These are phyloP conservation scores for Aspergillus cavernicola DNA, from an alignment of 495 filamentous ascomycete species.

Conservation along the genomic window DNA sequence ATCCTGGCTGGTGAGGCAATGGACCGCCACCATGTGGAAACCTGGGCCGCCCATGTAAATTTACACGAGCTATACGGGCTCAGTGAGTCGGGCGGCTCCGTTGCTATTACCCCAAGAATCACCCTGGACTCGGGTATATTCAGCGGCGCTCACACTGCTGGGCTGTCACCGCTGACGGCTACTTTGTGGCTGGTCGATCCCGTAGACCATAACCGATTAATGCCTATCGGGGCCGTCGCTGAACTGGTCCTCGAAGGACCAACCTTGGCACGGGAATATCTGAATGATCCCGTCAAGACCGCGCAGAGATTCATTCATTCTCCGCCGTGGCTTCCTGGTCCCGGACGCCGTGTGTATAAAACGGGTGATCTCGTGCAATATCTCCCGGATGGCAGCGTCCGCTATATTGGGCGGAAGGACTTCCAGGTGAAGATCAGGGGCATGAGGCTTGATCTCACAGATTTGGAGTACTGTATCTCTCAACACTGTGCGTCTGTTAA, in stretches of 20 bases:
- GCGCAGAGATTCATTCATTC: neutral
- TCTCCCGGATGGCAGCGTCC: neutral
- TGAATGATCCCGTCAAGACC: conserved; percentile 39
- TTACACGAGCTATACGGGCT: neutral
- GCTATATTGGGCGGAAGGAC: neutral
- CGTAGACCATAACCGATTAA: conserved; percentile 26
- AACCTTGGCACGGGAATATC: conserved; percentile 44
- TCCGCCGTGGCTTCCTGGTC: conserved; percentile 10
- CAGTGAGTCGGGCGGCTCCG: neutral
- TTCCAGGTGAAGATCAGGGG: neutral
- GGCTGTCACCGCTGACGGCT: neutral
- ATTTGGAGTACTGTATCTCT: neutral
- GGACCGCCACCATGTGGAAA: neutral
- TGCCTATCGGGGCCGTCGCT: conserved; percentile 47
- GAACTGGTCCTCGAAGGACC: conserved; percentile 53
- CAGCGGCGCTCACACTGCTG: no score
- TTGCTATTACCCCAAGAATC: neutral
- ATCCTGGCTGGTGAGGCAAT: neutral
- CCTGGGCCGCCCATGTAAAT: neutral
- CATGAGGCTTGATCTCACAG: neutral
- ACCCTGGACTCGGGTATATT: neutral
- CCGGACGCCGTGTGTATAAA: neutral
- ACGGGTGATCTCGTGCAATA: neutral
- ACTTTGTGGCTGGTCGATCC: neutral
- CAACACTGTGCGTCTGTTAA: neutral